These are phyloP conservation scores for Monilinia vaccinii-corymbosi DNA, from an alignment of 2,329 filamentous ascomycete genomes.

Conservation along the genomic window DNA sequence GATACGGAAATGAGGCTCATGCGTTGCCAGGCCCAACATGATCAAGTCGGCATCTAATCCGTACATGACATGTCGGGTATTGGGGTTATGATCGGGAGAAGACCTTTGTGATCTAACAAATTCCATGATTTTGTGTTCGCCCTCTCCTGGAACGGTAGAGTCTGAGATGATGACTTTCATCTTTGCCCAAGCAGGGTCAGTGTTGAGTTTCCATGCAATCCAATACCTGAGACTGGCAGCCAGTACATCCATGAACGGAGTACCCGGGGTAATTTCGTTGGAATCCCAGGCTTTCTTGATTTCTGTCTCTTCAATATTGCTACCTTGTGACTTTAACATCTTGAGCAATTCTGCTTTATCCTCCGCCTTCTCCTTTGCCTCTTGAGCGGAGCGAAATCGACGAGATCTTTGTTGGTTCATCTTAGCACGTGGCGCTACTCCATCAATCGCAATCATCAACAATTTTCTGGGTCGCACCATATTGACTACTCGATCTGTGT, in stretches of 20 bases:
- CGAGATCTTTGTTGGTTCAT: constrained; percentile 99
- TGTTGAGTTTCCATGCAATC: constrained; percentile 96
- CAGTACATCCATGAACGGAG: constrained; percentile 96
- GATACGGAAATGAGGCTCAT: constrained; percentile 94
- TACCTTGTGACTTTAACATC: constrained; percentile 68
- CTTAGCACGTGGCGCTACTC: constrained; percentile 93
- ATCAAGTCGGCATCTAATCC: constrained; percentile 96
- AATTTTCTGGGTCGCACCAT: constrained; percentile 96
- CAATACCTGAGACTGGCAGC: constrained; percentile 87
- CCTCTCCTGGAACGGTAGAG: constrained; percentile 93
- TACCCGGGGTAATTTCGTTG: constrained; percentile 84
- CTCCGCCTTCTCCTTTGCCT: constrained; percentile 87
- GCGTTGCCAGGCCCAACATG: constrained; percentile 94
- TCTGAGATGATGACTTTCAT: constrained; percentile 98
- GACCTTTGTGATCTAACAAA: constrained; percentile 90
- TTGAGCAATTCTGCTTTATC: constrained; percentile 85
- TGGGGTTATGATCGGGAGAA: constrained; percentile 86
- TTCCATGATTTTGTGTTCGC: constrained; percentile 99
- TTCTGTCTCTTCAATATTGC: constrained; percentile 51
- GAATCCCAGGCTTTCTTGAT: constrained; percentile 88
- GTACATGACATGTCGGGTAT: constrained; percentile 96
- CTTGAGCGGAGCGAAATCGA: constrained; percentile 88
- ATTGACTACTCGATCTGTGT: constrained; percentile 97
- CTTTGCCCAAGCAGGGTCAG: constrained; percentile 89
- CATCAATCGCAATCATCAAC: constrained; percentile 96